These are phyloP conservation scores for Lentinula detonsa DNA, from an alignment of 768 basidiomycete genomes.

Conservation along the genomic window DNA sequence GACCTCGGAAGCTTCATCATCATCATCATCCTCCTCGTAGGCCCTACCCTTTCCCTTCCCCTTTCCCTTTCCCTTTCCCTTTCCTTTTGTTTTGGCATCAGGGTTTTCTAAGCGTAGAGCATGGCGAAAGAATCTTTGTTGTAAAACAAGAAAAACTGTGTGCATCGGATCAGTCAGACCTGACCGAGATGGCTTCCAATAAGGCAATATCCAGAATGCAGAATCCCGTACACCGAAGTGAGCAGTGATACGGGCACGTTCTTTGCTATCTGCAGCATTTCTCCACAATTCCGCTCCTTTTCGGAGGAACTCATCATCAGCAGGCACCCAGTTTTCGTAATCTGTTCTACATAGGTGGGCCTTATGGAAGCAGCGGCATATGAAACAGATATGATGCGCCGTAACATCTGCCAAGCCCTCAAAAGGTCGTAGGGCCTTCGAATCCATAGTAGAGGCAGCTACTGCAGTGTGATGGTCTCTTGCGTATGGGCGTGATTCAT, in stretches of 20 bases:
- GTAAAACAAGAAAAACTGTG: constrained; percentile 3
- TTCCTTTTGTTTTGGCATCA: too few relatives aligned
- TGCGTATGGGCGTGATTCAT: not conserved
- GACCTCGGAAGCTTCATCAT: too few relatives aligned
- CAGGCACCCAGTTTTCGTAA: constrained; percentile 11
- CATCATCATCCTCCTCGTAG: too few relatives aligned
- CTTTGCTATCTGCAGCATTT: constrained; percentile 11
- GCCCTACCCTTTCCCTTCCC: too few relatives aligned
- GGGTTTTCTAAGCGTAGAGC: too few relatives aligned
- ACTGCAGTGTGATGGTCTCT: not conserved
- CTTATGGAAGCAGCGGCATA: not conserved
- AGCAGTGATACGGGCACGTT: constrained; percentile 13
- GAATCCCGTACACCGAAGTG: constrained; percentile 14
- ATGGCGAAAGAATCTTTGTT: not conserved
- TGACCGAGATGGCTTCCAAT: constrained; percentile 27
- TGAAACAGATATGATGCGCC: not conserved
- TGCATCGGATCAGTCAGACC: constrained; percentile 32
- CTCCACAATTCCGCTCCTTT: constrained; percentile 14
- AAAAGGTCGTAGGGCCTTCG: not conserved
- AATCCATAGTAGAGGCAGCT: not conserved
- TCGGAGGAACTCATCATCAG: constrained; percentile 9
- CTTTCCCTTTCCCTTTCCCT: too few relatives aligned
- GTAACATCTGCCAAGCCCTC: too few relatives aligned
- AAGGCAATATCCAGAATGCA: constrained; percentile 16
- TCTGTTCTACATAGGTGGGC: not conserved